Percentiles rank a stretch among this genome's conserved stretches.
Conservation (phyloP, 2,329 filamentous ascomycete genomes). For the Plenodomus biglobosus region DNA sequence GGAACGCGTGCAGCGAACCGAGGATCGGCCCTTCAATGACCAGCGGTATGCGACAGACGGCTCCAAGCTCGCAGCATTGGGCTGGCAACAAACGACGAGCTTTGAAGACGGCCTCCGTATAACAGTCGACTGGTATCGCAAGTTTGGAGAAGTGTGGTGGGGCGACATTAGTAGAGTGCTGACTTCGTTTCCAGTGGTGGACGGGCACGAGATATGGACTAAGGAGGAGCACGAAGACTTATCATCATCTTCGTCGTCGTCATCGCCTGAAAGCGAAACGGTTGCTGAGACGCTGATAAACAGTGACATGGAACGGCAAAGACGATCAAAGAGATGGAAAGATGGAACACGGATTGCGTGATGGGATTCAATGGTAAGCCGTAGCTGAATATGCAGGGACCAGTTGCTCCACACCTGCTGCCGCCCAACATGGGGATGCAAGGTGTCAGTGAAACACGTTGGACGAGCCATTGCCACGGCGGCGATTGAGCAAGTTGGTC, state of each 20-base stretch:
- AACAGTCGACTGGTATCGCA: conserved; percentile 46
- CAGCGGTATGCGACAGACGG: conserved; percentile 45
- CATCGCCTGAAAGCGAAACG: conserved; percentile 35
- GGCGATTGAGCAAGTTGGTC: too few relatives aligned
- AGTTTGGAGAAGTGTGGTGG: conserved; percentile 47
- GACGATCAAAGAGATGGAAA: background rate
- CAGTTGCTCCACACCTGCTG: conserved; percentile 3
- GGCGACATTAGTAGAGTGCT: conserved; percentile 45
- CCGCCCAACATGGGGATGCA: conserved; percentile 6
- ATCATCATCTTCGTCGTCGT: conserved; percentile 32
- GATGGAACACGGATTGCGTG: conserved; percentile 3
- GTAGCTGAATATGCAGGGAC: conserved; percentile 29
- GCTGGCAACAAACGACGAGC: conserved; percentile 40
- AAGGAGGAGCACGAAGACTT: conserved; percentile 45
- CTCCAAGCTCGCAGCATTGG: conserved; percentile 41
- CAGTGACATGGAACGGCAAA: background rate
- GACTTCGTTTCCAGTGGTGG: conserved; percentile 44
- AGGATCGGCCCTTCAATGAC: conserved; percentile 67
- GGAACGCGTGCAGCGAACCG: conserved; percentile 71
- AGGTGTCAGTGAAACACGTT: background rate
- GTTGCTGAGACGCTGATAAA: conserved; percentile 3
- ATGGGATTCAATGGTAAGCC: conserved; percentile 7
- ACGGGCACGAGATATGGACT: conserved; percentile 45
- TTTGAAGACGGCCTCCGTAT: conserved; percentile 41
- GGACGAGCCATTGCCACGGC: background rate